Conservation (phyloP, 2,329 filamentous ascomycete species). For the Colletotrichum tanaceti region DNA sequence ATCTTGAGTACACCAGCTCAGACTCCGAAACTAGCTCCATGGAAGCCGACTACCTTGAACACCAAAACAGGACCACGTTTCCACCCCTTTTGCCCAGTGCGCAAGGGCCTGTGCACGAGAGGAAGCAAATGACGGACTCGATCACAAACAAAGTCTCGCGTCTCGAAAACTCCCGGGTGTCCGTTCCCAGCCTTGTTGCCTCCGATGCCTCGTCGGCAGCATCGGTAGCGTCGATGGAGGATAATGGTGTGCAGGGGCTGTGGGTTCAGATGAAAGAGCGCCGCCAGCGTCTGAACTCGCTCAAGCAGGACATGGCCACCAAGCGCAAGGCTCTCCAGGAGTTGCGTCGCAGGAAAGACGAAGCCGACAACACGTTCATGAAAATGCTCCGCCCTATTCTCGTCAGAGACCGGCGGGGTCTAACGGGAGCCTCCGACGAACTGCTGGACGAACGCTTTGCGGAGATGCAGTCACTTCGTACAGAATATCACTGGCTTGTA, state of each 20-base stretch:
- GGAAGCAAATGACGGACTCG: conserved; percentile 44
- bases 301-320: conserved; percentile 49
- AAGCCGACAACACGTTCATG: conserved; percentile 56
- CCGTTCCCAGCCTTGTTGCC: conserved; percentile 30
- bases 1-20: conserved; percentile 11
- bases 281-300: conserved; percentile 46
- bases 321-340: conserved; percentile 49
- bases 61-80: conserved; percentile 27
- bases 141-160: conserved; percentile 51
- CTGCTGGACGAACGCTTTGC: conserved; percentile 47
- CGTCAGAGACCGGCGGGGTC: conserved; percentile 44
- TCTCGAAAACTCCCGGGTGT: conserved; percentile 47
- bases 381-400: conserved; percentile 52
- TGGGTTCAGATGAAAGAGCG: conserved; percentile 53
- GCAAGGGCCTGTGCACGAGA: conserved; percentile 2
- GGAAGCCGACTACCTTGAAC: conserved; percentile 26
- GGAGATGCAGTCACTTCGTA: conserved; percentile 53
- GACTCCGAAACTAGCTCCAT: conserved; percentile 26
- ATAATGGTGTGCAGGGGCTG: conserved; percentile 50
- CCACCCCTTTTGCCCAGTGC: conserved; percentile 39
- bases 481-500: conserved; percentile 51
- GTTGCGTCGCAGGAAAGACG: conserved; percentile 49
- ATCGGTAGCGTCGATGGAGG: conserved; percentile 24
- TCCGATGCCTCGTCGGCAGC: conserved; percentile 30
- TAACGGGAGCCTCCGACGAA: conserved; percentile 42